Conservation (phyloP, 1,284 basidiomycete species). For the Cutaneotrichosporon spelunceum region DNA sequence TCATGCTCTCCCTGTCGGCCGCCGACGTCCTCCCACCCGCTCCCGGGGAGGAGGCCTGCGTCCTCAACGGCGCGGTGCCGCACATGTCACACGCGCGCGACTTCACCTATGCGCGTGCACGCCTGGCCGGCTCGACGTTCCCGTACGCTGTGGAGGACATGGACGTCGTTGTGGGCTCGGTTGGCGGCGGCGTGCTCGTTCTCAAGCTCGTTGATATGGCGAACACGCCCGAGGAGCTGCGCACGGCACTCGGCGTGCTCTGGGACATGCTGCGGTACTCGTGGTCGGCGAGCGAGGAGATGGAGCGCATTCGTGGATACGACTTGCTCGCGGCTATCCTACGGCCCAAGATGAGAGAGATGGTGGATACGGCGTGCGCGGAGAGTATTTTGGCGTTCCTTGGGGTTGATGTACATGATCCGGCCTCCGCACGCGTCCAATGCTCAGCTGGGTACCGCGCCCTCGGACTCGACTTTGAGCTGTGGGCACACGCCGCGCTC, state of each 20-base stretch:
- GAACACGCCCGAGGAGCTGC: slow-evolving; percentile 68
- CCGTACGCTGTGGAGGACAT: slow-evolving; percentile 62
- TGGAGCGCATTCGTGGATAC: slow-evolving; percentile 85
- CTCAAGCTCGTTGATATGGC: slow-evolving; percentile 76
- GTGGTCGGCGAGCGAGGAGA: slow-evolving; percentile 90
- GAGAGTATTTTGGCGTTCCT: slow-evolving; percentile 77
- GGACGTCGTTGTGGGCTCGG: slow-evolving; percentile 74
- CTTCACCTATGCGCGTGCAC: slow-evolving; percentile 35
- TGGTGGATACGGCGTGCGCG: slow-evolving; percentile 72
- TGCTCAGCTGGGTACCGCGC: slow-evolving; percentile 78
- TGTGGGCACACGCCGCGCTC: slow-evolving; percentile 71
- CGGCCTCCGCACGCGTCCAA: slow-evolving; percentile 72
- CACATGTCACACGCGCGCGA: slow-evolving; percentile 36
- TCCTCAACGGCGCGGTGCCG: slow-evolving; percentile 43
- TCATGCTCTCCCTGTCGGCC: slow-evolving; percentile 44
- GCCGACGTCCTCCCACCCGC: slow-evolving; percentile 30
- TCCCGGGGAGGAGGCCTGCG: slow-evolving; percentile 16
- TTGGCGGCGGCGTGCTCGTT: slow-evolving; percentile 75
- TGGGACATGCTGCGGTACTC: slow-evolving; percentile 72
- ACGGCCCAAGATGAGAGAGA: slow-evolving; percentile 62
- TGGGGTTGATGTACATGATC: slow-evolving; percentile 74
- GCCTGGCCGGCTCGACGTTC: slow-evolving; percentile 61
- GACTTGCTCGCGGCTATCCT: slow-evolving; percentile 77
- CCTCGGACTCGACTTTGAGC: slow-evolving; percentile 81
- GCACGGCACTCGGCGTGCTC: slow-evolving; percentile 67